Conservation (phyloP, 2,329 filamentous ascomycete species). For the Aspergillus cejpii region DNA sequence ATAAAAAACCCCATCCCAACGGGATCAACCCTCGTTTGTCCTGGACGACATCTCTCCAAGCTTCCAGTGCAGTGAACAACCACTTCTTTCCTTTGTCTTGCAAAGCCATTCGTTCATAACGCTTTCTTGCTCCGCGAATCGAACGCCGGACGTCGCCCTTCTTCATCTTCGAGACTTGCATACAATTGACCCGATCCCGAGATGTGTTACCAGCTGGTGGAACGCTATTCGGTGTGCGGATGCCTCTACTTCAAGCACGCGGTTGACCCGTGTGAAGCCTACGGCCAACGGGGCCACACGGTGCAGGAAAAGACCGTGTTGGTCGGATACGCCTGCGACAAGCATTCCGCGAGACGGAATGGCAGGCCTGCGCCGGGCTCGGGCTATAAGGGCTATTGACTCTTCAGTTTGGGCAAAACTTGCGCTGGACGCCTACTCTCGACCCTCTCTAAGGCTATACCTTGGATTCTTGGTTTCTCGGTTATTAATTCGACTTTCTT, state of each 20-base stretch:
- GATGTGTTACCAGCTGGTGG: conserved; percentile 85
- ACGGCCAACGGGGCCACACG: conserved; percentile 64
- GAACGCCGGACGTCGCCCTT: not conserved
- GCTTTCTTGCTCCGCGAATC: not conserved
- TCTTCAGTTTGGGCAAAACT: not conserved
- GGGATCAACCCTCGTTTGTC: not conserved
- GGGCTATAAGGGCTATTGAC: conserved; percentile 19
- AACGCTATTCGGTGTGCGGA: conserved; percentile 77
- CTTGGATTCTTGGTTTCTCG: too few relatives aligned
- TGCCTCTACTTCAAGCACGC: conserved; percentile 86
- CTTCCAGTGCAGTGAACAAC: not conserved
- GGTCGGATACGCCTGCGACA: conserved; percentile 71
- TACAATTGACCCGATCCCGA: conserved; percentile 22
- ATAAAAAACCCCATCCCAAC: not conserved
- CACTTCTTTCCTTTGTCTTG: not conserved
- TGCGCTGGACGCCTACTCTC: not conserved
- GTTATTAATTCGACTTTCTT: not conserved
- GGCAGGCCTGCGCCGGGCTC: conserved; percentile 22
- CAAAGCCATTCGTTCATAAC: not conserved
- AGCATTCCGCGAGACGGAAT: conserved; percentile 40
- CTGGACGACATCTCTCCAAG: not conserved
- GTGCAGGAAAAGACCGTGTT: conserved; percentile 69
- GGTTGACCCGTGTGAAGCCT: conserved; percentile 71
- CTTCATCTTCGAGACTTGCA: not conserved
- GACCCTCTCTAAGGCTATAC: too few relatives aligned